Evolutionary conservation across 2,329 filamentous ascomycete species (phyloP).

Genomic region (Sarocladium strictum): DNA sequence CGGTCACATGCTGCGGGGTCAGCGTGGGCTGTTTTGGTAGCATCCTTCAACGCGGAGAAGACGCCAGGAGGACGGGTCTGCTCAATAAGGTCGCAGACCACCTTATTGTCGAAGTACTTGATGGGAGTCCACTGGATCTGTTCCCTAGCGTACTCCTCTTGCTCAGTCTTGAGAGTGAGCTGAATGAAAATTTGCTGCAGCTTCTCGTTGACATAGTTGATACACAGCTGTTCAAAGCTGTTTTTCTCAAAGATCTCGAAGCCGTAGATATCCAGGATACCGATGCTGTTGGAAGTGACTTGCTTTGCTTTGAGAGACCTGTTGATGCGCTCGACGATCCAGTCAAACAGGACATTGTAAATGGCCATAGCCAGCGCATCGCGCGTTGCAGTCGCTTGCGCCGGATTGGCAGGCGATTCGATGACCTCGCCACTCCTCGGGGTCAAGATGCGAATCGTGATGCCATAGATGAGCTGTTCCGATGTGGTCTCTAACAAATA

Average conservation of each 20-base stretch:
- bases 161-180: conserved; percentile 89
- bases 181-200: conserved; percentile 99
- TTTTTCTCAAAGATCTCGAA: conserved; percentile 99
- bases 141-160: conserved; percentile 93
- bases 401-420: conserved; percentile 74
- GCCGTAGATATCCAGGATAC: conserved; percentile 97
- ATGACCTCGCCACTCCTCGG: conserved; percentile 61
- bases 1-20: conserved; percentile 91
- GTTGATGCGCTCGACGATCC: conserved; percentile 93
- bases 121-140: conserved; percentile 99
- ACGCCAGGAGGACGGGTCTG: conserved; percentile 84
- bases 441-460: conserved; percentile 82
- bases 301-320: conserved; percentile 76
- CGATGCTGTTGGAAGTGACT: conserved; percentile 74
- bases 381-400: conserved; percentile 79
- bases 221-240: conserved; percentile 97
- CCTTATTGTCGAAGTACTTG: conserved; percentile 99
- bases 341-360: conserved; percentile 96
- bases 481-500: conserved; percentile 88
- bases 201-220: conserved; percentile 99
- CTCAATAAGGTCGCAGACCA: conserved; percentile 96
- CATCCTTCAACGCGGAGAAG: conserved; percentile 94
- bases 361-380: conserved; percentile 94
- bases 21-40: conserved; percentile 95
- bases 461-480: conserved; percentile 72